Evolutionary conservation across 2,329 filamentous ascomycete species (phyloP).

Genomic region (Ilyonectria destructans): DNA sequence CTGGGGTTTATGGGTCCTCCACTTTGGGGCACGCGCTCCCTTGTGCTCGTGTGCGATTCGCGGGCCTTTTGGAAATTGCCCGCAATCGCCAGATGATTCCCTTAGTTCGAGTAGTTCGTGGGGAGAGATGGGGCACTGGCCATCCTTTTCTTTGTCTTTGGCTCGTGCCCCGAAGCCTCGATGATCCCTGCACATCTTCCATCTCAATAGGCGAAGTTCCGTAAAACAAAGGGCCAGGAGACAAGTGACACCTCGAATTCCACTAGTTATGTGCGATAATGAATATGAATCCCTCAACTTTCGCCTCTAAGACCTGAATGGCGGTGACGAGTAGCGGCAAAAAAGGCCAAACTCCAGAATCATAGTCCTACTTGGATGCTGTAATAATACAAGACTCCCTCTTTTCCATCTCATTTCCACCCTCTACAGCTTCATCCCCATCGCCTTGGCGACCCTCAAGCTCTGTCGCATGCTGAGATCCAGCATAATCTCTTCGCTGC

Average conservation of each 20-base stretch:
- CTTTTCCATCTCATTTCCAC: neutral
- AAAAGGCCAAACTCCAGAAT: conserved; percentile 24
- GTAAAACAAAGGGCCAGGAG: neutral
- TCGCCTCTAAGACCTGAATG: conserved; percentile 25
- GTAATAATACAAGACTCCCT: conserved; percentile 19
- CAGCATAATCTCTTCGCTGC: conserved; percentile 98
- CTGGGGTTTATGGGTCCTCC: neutral
- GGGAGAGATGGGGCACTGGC: conserved; percentile 1
- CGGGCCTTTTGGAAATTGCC: conserved; percentile 1
- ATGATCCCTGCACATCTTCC: no score
- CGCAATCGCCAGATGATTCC: neutral
- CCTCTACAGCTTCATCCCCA: conserved; percentile 93
- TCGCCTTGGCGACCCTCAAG: conserved; percentile 87
- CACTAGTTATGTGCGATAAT: neutral
- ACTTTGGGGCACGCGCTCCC: neutral
- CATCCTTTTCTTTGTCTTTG: neutral
- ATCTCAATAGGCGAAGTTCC: no score
- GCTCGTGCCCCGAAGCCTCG: no score
- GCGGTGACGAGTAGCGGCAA: conserved; percentile 14
- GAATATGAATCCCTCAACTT: neutral
- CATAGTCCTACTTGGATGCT: conserved; percentile 3
- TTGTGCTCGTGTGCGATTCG: neutral
- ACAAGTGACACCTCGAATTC: no score
- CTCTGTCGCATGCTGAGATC: conserved; percentile 95
- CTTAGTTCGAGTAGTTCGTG: no score